These are phyloP conservation scores for Pisolithus sp. DNA, from an alignment of 768 basidiomycete genomes.

Conservation along the genomic window DNA sequence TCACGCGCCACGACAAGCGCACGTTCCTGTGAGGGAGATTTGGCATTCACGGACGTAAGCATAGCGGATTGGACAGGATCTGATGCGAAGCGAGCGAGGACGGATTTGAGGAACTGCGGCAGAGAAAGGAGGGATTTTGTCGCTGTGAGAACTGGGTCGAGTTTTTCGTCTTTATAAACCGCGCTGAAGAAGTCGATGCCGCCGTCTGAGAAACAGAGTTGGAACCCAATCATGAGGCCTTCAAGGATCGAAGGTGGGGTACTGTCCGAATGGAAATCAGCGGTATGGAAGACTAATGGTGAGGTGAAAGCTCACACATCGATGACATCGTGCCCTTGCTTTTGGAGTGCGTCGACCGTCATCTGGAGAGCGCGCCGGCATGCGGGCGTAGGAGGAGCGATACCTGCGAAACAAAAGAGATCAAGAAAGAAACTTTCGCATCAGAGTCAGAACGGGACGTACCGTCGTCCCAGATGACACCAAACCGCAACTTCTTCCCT, in stretches of 20 bases:
- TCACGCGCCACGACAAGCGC: conserved; percentile 22
- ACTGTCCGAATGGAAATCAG: conserved; percentile 14
- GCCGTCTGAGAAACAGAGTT: conserved; percentile 51
- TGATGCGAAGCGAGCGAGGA: conserved; percentile 35
- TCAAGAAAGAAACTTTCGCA: not conserved
- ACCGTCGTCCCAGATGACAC: conserved; percentile 39
- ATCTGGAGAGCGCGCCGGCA: conserved; percentile 32
- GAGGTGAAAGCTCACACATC: conserved; percentile 26
- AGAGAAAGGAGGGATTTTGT: conserved; percentile 19
- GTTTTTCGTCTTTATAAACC: conserved; percentile 29
- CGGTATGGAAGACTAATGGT: not conserved
- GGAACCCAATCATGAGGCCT: conserved; percentile 47
- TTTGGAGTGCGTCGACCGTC: conserved; percentile 27
- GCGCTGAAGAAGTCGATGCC: conserved; percentile 40
- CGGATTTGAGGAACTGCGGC: conserved; percentile 34
- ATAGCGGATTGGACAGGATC: conserved; percentile 24
- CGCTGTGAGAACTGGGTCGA: conserved; percentile 26
- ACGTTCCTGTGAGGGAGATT: conserved; percentile 24
- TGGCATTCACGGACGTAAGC: conserved; percentile 30
- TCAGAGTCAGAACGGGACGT: conserved; percentile 1
- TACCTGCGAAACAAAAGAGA: conserved; percentile 17
- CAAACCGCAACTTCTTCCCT: conserved; percentile 33
- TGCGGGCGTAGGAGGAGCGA: conserved; percentile 35
- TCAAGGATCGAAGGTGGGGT: conserved; percentile 43
- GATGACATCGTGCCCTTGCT: conserved; percentile 35